These are phyloP conservation scores for Coemansia sp. DNA, from an alignment of 192 early-diverging fungal species.

Conservation along the genomic window DNA sequence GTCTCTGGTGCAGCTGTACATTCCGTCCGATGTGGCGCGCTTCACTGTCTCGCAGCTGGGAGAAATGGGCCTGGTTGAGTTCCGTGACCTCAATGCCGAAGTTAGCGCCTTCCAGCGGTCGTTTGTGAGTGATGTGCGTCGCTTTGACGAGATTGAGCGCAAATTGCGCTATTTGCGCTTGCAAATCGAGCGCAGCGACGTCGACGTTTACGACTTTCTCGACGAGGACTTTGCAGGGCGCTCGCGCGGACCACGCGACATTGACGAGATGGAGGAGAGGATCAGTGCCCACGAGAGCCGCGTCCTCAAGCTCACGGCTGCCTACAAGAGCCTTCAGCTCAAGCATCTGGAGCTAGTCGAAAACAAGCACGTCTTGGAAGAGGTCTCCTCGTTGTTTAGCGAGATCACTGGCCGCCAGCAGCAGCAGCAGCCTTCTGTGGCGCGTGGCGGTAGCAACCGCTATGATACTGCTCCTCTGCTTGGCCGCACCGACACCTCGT, in stretches of 20 bases:
- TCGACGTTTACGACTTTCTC: constrained; percentile 59
- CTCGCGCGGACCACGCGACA: constrained; percentile 81
- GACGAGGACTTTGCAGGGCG: constrained; percentile 57
- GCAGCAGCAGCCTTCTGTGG: constrained; percentile 56
- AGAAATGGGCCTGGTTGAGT: constrained; percentile 92
- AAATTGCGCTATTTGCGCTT: constrained; percentile 86
- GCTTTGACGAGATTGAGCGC: constrained; percentile 97
- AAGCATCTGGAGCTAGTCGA: constrained; percentile 89
- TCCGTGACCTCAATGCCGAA: constrained; percentile 92
- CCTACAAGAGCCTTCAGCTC: constrained; percentile 86
- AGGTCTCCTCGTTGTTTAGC: constrained; percentile 59
- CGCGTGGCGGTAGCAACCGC: background rate
- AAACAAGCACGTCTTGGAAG: constrained; percentile 84
- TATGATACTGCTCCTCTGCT: constrained; percentile 62
- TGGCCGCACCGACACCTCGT: constrained; percentile 58
- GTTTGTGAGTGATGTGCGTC: constrained; percentile 93
- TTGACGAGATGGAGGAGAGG: constrained; percentile 89
- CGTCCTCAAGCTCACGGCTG: constrained; percentile 82
- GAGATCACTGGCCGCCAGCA: constrained; percentile 77
- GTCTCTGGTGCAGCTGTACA: constrained; percentile 94
- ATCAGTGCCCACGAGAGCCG: constrained; percentile 82
- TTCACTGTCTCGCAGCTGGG: constrained; percentile 92
- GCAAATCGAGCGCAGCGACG: constrained; percentile 79
- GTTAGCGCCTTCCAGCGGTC: constrained; percentile 97
- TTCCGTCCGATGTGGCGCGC: constrained; percentile 92